These are phyloP conservation scores for Hypoxylon subgilvum DNA, from an alignment of 495 filamentous ascomycete species.

Conservation along the genomic window DNA sequence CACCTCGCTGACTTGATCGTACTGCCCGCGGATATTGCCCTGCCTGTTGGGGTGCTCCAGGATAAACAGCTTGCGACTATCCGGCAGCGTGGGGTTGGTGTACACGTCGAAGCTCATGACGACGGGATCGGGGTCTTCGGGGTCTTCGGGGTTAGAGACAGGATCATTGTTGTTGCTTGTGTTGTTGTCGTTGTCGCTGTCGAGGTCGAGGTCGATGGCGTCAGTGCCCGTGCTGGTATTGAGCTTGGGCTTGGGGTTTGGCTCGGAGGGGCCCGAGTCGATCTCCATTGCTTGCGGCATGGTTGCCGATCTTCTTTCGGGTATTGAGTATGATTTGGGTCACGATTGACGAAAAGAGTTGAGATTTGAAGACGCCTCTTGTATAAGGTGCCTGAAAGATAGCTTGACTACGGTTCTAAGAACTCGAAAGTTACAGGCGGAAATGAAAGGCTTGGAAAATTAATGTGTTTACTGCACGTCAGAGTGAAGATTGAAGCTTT, in stretches of 20 bases:
- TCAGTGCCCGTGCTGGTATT: no score
- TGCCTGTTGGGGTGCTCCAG: constrained; percentile 53
- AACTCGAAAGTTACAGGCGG: no score
- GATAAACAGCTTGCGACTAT: constrained; percentile 51
- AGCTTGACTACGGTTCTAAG: no score
- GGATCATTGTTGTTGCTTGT: background rate
- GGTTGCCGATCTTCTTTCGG: background rate
- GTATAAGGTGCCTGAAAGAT: no score
- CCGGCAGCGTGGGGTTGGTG: constrained; percentile 51
- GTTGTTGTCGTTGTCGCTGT: constrained; percentile 2
- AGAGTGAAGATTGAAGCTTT: no score
- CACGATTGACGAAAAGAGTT: no score
- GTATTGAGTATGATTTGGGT: no score
- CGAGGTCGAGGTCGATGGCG: background rate
- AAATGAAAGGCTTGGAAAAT: no score
- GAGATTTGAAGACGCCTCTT: no score
- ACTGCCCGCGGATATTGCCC: constrained; percentile 39
- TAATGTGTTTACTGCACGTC: no score
- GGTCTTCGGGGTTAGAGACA: constrained; percentile 2
- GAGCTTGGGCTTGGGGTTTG: no score
- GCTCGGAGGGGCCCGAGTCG: background rate
- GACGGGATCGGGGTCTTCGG: constrained; percentile 49
- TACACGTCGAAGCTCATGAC: constrained; percentile 56
- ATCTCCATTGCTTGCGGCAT: constrained; percentile 11
- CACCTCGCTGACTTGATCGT: constrained; percentile 40